Conservation (phyloP, 305 asterid genomes). For the Salvia sclarea region DNA sequence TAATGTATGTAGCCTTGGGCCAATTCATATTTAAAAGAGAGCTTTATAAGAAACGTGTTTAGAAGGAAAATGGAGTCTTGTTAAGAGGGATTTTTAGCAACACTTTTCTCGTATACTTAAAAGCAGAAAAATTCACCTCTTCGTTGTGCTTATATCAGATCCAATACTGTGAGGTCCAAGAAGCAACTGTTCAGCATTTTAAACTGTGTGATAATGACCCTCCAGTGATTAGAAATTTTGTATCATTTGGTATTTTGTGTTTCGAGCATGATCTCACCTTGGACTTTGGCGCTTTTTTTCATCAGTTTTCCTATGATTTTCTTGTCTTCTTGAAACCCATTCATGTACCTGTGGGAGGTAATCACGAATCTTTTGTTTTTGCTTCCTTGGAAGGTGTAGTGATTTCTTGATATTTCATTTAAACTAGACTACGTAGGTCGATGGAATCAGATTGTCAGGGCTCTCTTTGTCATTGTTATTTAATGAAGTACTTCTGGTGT, state of each 20-base stretch:
- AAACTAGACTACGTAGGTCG: neutral
- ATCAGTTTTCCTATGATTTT: neutral
- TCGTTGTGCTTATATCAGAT: neutral
- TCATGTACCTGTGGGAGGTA: neutral
- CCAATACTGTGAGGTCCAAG: neutral
- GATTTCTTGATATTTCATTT: neutral
- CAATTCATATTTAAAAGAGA: neutral
- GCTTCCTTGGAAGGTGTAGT: neutral
- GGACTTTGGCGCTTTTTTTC: neutral
- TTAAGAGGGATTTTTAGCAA: neutral
- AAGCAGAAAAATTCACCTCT: neutral
- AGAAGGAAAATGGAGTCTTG: neutral
- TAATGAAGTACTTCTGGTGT: neutral
- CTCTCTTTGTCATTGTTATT: neutral
- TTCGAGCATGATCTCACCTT: neutral
- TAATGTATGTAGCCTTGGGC: neutral
- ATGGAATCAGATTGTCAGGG: neutral
- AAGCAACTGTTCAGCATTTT: neutral
- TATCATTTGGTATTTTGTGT: neutral
- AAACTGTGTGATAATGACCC: neutral
- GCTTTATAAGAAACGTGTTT: neutral
- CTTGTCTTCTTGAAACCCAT: conserved; percentile 4
- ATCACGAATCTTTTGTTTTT: neutral
- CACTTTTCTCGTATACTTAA: neutral
- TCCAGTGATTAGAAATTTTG: neutral